phyloP scores from a whole-genome alignment of 768 basidiomycete species.

The Termitomyces sp. region DNA sequence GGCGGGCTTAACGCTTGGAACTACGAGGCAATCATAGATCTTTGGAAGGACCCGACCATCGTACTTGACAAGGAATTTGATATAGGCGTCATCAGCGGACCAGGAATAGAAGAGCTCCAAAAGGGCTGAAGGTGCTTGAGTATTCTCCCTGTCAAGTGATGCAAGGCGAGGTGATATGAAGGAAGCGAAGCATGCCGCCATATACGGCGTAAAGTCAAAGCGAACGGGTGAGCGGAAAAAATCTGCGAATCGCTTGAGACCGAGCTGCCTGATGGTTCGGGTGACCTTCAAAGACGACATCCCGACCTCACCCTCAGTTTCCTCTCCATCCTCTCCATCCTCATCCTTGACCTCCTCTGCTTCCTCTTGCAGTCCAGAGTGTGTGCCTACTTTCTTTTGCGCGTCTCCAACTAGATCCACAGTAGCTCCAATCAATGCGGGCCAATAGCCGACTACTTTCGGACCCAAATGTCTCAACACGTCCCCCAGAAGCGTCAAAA shows the following conservation, averaged over 20 bases:
- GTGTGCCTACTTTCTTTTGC: slow-evolving; percentile 47
- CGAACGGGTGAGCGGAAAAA: slow-evolving; percentile 73
- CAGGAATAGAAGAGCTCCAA: slow-evolving; percentile 82
- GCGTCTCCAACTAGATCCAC: slow-evolving; percentile 62
- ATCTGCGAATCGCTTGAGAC: slow-evolving; percentile 80
- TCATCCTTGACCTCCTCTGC: slow-evolving; percentile 21
- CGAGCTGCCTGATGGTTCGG: slow-evolving; percentile 74
- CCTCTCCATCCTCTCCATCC: slow-evolving; percentile 24
- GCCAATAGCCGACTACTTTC: slow-evolving; percentile 66
- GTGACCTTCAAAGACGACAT: slow-evolving; percentile 31
- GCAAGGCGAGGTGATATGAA: slow-evolving; percentile 83
- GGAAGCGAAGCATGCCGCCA: slow-evolving; percentile 57
- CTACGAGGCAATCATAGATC: slow-evolving; percentile 76
- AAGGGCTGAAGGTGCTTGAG: slow-evolving; percentile 84
- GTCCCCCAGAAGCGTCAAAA: slow-evolving; percentile 78
- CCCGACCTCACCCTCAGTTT: slow-evolving; percentile 29
- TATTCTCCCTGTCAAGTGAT: slow-evolving; percentile 76
- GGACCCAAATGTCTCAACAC: slow-evolving; percentile 80
- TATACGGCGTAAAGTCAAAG: slow-evolving; percentile 74
- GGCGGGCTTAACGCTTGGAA: slow-evolving; percentile 79
- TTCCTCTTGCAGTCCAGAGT: slow-evolving; percentile 19
- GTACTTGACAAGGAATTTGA: slow-evolving; percentile 62
- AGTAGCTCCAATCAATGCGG: slow-evolving; percentile 62
- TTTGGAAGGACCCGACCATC: slow-evolving; percentile 68
- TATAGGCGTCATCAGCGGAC: slow-evolving; percentile 53